Conservation (phyloP, 257 asterid genomes). For the Nicotiana noctiflora region DNA sequence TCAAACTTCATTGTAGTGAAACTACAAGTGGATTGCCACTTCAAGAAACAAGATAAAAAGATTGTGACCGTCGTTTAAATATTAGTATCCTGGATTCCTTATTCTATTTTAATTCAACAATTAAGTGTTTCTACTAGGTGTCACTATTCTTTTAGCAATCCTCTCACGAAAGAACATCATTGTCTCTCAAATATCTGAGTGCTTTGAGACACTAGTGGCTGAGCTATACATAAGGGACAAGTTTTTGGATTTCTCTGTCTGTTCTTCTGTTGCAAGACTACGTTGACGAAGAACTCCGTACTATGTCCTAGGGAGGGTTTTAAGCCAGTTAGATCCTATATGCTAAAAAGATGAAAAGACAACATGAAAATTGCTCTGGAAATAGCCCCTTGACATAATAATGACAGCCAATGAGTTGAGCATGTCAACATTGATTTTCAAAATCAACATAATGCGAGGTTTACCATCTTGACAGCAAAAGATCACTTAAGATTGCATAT, state of each 20-base stretch:
- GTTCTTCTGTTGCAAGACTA: neutral
- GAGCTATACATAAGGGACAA: neutral
- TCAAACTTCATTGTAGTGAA: neutral
- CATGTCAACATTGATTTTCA: neutral
- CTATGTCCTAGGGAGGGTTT: neutral
- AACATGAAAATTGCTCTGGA: neutral
- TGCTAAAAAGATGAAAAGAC: neutral
- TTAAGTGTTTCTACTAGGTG: neutral
- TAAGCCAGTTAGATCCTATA: neutral
- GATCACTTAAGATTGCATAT: neutral
- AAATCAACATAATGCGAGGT: neutral
- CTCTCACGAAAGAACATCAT: neutral
- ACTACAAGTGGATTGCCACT: neutral
- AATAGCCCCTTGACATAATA: neutral
- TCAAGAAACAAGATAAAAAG: neutral
- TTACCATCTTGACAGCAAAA: neutral
- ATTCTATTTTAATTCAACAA: neutral
- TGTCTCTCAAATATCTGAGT: neutral
- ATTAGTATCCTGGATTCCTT: neutral
- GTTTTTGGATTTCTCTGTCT: neutral
- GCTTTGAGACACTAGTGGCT: neutral
- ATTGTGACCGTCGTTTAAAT: neutral
- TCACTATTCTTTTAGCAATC: neutral
- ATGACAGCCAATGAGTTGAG: neutral
- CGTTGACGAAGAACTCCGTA: neutral